Percentiles rank a stretch among this genome's conserved stretches.
phyloP scores from a whole-genome alignment of 768 basidiomycete genomes.

The Kwoniella sp. region DNA sequence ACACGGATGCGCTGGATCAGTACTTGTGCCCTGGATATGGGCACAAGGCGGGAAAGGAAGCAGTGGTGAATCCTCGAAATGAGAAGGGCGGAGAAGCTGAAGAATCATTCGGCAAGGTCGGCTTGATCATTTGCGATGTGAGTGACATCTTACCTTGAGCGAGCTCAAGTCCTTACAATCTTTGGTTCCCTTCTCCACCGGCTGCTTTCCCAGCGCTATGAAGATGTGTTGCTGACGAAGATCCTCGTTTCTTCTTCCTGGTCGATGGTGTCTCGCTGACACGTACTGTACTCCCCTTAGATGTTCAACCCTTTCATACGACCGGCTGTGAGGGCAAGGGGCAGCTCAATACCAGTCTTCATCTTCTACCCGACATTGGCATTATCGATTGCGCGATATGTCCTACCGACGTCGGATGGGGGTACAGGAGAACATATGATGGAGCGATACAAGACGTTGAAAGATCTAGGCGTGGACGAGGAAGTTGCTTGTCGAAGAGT shows the following conservation, averaged over 20 bases:
- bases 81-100: too few species aligned
- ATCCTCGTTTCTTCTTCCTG: too few species aligned
- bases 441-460: background rate
- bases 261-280: too few species aligned
- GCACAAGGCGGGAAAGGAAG: too few species aligned
- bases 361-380: background rate
- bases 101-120: background rate
- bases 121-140: background rate
- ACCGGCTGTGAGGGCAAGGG: background rate
- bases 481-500: background rate
- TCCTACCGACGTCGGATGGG: background rate
- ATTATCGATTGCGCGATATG: background rate
- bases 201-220: too few species aligned
- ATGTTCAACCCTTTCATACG: background rate
- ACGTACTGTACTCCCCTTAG: background rate
- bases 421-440: background rate
- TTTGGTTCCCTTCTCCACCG: too few species aligned
- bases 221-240: too few species aligned
- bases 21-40: too few species aligned
- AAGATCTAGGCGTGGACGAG: background rate
- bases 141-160: background rate
- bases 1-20: background rate
- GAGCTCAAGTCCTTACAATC: background rate
- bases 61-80: too few species aligned
- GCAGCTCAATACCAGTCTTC: background rate